A percentile compares a stretch with the other conserved stretches of the same genome.
phyloP scores from a whole-genome alignment of 2,329 filamentous ascomycete genomes.

The Bimuria novae-zelandiae region DNA sequence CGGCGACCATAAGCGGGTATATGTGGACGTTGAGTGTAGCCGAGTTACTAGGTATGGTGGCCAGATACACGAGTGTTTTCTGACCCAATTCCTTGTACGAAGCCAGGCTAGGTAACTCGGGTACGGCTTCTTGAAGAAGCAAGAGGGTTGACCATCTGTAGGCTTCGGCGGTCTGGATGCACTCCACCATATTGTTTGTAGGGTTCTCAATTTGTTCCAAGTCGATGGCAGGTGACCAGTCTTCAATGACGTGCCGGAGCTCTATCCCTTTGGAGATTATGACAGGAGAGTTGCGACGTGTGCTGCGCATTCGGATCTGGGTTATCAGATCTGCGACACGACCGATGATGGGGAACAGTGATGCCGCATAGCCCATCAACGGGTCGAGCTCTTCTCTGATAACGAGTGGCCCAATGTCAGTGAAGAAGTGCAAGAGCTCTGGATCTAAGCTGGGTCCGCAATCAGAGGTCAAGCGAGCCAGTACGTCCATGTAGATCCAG shows the following conservation, averaged over 20 bases:
- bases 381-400: conserved; percentile 60
- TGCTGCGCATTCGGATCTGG: conserved; percentile 55
- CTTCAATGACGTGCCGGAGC: conserved; percentile 63
- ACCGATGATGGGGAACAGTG: conserved; percentile 69
- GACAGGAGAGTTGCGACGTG: conserved; percentile 60
- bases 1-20: conserved; percentile 68
- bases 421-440: conserved; percentile 23
- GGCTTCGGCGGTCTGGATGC: conserved; percentile 67
- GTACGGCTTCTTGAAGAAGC: conserved; percentile 68
- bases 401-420: conserved; percentile 24
- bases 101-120: conserved; percentile 65
- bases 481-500: conserved; percentile 74
- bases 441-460: conserved; percentile 59
- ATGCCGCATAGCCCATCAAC: conserved; percentile 68
- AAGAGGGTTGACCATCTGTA: conserved; percentile 68
- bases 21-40: conserved; percentile 70
- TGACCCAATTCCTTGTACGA: conserved; percentile 61
- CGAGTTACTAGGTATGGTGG: conserved; percentile 64
- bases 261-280: conserved; percentile 65
- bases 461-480: conserved; percentile 68
- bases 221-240: conserved; percentile 61
- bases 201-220: conserved; percentile 65
- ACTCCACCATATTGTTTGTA: conserved; percentile 63
- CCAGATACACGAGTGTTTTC: conserved; percentile 63
- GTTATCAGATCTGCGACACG: conserved; percentile 66